Evolutionary conservation across 1,284 basidiomycete genomes (phyloP).

Genomic region (Veloboletus limbatus): DNA sequence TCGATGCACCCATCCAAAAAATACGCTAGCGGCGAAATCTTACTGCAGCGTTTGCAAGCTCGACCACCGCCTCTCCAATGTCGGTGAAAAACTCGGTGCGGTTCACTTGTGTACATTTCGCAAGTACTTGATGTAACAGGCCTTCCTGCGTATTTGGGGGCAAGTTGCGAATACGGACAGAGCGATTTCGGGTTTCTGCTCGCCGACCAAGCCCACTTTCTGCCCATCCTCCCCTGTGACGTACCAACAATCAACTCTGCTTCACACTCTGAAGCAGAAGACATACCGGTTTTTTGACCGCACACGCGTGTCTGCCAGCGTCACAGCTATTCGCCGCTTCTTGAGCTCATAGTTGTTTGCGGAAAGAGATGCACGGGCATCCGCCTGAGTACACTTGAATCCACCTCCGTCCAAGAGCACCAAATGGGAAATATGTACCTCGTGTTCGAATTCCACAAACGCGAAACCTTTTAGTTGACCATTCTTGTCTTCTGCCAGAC

Average conservation of each 20-base stretch:
- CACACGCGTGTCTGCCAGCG: conserved; percentile 73
- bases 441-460: conserved; percentile 87
- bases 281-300: conserved; percentile 52
- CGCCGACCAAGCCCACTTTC: conserved; percentile 57
- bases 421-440: conserved; percentile 44
- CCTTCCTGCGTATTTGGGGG: conserved; percentile 78
- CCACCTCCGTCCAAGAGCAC: neutral
- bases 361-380: conserved; percentile 68
- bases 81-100: conserved; percentile 75
- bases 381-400: conserved; percentile 44
- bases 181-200: conserved; percentile 65
- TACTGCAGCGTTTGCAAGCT: conserved; percentile 73
- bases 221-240: conserved; percentile 39
- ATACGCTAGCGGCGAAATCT: conserved; percentile 31
- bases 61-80: conserved; percentile 69
- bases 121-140: conserved; percentile 81
- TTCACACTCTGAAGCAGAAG: neutral
- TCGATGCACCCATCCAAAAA: conserved; percentile 3
- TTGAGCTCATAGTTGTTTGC: conserved; percentile 86
- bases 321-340: conserved; percentile 81
- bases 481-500: conserved; percentile 72
- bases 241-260: neutral
- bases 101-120: conserved; percentile 72
- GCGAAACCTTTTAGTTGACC: conserved; percentile 84
- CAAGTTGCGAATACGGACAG: conserved; percentile 74